Evolutionary conservation across 139 green algal genomes (phyloP).

Genomic region (Protoeuglena noctilucae): DNA sequence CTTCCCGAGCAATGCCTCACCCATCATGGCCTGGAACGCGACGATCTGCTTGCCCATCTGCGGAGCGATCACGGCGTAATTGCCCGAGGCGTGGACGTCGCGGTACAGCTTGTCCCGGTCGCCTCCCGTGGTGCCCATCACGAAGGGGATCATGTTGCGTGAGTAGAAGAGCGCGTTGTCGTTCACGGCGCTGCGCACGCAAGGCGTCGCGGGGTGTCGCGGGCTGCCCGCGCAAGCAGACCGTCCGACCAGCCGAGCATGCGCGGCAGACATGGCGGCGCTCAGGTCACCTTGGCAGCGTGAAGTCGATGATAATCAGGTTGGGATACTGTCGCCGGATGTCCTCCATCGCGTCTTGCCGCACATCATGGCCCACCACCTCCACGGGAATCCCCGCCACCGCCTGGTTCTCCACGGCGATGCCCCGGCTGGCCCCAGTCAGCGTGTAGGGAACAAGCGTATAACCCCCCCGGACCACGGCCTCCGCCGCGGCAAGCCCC

Average conservation of each 20-base stretch:
- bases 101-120: conserved; percentile 63
- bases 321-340: conserved; percentile 42
- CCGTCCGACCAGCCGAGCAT: too few relatives aligned
- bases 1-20: too few relatives aligned
- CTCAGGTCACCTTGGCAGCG: conserved; percentile 54
- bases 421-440: conserved; percentile 36
- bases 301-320: conserved; percentile 93
- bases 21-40: conserved; percentile 83
- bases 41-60: conserved; percentile 99
- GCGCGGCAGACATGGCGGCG: too few relatives aligned
- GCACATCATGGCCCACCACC: conserved; percentile 23
- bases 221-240: too few relatives aligned
- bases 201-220: too few relatives aligned
- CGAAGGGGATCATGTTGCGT: conserved; percentile 69
- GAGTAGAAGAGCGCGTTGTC: conserved; percentile 77
- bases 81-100: conserved; percentile 27
- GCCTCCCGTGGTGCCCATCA: conserved; percentile 96
- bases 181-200: conserved; percentile 8
- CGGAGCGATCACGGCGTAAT: conserved; percentile 88
- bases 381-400: conserved; percentile 41
- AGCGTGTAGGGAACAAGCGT: conserved; percentile 69
- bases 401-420: conserved; percentile 32
- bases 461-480: conserved; percentile 50
- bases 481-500: conserved; percentile 68
- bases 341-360: conserved; percentile 28